Evolutionary conservation across 208 protist genomes (phyloP).

Genomic region (Kentomonas sorsogonicus): DNA sequence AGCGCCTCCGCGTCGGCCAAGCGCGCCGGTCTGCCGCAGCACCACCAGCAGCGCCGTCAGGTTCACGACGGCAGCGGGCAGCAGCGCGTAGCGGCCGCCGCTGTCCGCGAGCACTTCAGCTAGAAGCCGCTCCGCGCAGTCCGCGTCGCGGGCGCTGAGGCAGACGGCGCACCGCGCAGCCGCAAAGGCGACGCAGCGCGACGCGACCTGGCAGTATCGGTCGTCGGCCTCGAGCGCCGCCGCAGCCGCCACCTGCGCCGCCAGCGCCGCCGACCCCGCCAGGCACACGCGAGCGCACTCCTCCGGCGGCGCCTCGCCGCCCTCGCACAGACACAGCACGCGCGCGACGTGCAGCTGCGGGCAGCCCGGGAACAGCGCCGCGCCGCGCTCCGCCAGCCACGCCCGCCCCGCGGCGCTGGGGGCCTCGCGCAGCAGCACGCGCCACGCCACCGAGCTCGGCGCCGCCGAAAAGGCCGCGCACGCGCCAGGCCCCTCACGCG

Average conservation of each 20-base stretch:
- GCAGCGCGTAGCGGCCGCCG: constrained; percentile 29
- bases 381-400: constrained; percentile 61
- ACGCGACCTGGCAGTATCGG: constrained; percentile 25
- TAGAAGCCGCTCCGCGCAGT: constrained; percentile 17
- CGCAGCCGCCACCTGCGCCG: constrained; percentile 36
- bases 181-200: constrained; percentile 65
- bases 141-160: constrained; percentile 19
- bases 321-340: constrained; percentile 24
- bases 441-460: constrained; percentile 46
- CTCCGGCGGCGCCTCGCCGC: background rate
- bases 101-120: constrained; percentile 19
- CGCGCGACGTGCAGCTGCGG: constrained; percentile 53
- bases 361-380: constrained; percentile 49
- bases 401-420: constrained; percentile 25
- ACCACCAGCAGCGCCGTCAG: constrained; percentile 50
- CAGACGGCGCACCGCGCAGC: constrained; percentile 36
- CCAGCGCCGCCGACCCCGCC: constrained; percentile 31
- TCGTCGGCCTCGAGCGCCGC: constrained; percentile 22
- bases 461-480: constrained; percentile 36
- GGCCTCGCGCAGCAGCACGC: constrained; percentile 47
- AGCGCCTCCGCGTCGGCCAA: constrained; percentile 28
- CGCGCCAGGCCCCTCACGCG: no score
- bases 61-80: constrained; percentile 64
- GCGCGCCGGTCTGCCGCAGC: constrained; percentile 24
- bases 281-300: constrained; percentile 36